Evolutionary conservation across 352 stramenopile genomes (phyloP), one percentile per base, ranked within the genome.

Genomic region (Phytophthora pluvialis): DNA sequence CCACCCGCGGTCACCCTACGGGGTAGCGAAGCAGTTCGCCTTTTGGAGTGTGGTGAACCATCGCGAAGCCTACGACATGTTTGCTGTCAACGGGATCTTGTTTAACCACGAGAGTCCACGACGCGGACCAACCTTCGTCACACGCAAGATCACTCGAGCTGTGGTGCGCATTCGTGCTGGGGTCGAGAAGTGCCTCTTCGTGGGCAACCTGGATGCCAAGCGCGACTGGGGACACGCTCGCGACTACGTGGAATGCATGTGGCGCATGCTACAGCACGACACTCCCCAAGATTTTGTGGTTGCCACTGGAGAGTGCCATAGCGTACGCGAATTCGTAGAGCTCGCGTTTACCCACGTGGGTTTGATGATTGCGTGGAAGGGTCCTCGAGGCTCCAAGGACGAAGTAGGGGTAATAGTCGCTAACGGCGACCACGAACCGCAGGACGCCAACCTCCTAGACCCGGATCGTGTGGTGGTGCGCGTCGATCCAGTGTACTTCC

Each of bases 21-120:
- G 96, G 31, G 84, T 98, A 32, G 96, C 97, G 32, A 99, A 99
- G 83, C 97, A 99, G 78, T 99, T 99, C 76, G 97, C 97, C 0
- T 99, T 95, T 72, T 99, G 98, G 98, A 99, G 98, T 63, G 80
- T 99, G 8, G 90, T 99, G 39, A 99, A 99, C 83, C 99, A 99
- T 73, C 91, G 98, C 54, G 98, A 99, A 75, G 97, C 97, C 10
- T 99, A 98, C 75, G 79, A 78, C 46, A 96, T 97, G 85, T 96
- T 89, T 64, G 84, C 97, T 11, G 96, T 95, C 42, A 99, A 99
- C 62, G 98, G 98, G 49, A 99, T 99, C 70, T 73, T 99, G 16
- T 99, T 99, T 88, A 99, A 99, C 85, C 98, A 99, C 78, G 98
- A 99, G 75, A 99, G 94, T 60, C 98, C 98, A 36, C 93, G 98